A percentile compares a stretch with the other conserved stretches of the same genome.
phyloP scores from a whole-genome alignment of 495 filamentous ascomycete genomes.

The Ramalina peruviana region DNA sequence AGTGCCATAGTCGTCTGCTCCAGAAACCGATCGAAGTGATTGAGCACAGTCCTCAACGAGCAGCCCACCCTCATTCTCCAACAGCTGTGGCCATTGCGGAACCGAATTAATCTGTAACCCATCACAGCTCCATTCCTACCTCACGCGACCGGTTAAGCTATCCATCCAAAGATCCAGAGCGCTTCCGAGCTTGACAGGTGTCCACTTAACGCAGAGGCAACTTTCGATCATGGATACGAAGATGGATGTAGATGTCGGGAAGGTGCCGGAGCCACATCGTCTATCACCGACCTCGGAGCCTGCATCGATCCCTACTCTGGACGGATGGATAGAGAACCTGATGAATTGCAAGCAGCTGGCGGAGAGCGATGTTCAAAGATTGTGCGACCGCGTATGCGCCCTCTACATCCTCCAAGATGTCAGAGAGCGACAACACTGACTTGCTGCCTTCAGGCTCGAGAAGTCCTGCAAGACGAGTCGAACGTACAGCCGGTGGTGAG shows the following conservation, averaged over 20 bases:
- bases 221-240: constrained; percentile 71
- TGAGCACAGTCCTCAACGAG: too few species aligned
- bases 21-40: too few species aligned
- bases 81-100: too few species aligned
- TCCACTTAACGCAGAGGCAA: too few species aligned
- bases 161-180: too few species aligned
- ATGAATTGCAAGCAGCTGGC: constrained; percentile 98
- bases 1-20: too few species aligned
- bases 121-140: too few species aligned
- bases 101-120: too few species aligned
- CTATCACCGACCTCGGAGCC: constrained; percentile 64
- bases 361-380: constrained; percentile 84
- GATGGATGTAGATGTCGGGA: constrained; percentile 81
- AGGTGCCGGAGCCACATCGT: constrained; percentile 67
- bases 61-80: too few species aligned
- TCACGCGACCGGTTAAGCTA: too few species aligned
- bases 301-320: constrained; percentile 77
- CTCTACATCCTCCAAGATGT: background rate
- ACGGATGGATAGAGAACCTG: constrained; percentile 96
- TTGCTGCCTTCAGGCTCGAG: constrained; percentile 53
- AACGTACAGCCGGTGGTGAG: constrained; percentile 98
- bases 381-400: constrained; percentile 84
- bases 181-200: too few species aligned
- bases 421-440: constrained; percentile 12
- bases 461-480: constrained; percentile 91